A percentile compares a stretch with the other conserved stretches of the same genome.
phyloP scores from a whole-genome alignment of 345 rosid genomes.

The Aegle marmelos region DNA sequence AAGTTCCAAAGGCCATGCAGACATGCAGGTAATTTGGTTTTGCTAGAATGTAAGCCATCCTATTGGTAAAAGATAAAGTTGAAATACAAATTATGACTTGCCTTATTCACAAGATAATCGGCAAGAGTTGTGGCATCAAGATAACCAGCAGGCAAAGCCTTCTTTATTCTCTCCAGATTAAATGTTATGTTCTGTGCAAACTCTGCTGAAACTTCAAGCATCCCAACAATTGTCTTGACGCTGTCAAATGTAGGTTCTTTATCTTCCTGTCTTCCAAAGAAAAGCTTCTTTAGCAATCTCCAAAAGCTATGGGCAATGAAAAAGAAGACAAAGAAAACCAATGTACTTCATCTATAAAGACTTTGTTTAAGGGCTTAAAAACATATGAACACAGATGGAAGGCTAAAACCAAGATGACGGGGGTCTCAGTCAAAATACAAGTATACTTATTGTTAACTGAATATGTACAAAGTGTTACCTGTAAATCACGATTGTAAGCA shows the following conservation, averaged over 20 bases:
- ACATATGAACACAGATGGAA: background rate
- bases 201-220: conserved; percentile 94
- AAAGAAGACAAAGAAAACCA: background rate
- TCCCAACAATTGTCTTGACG: conserved; percentile 70
- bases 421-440: background rate
- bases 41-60: background rate
- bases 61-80: background rate
- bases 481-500: conserved; percentile 93
- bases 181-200: conserved; percentile 84
- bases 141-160: conserved; percentile 82
- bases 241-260: conserved; percentile 94
- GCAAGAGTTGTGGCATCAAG: conserved; percentile 98
- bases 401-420: background rate
- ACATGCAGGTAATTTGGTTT: background rate
- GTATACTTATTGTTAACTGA: background rate
- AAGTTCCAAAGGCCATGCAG: background rate
- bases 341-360: background rate
- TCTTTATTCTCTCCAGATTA: conserved; percentile 59
- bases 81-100: conserved; percentile 22
- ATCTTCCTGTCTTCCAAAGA: conserved; percentile 65
- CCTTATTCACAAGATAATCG: conserved; percentile 93
- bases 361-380: background rate
- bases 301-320: background rate
- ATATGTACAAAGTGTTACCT: conserved; percentile 36
- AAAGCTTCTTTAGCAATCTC: background rate